Evolutionary conservation across 345 rosid genomes (phyloP).

Genomic region (Sonneratia caseolaris): DNA sequence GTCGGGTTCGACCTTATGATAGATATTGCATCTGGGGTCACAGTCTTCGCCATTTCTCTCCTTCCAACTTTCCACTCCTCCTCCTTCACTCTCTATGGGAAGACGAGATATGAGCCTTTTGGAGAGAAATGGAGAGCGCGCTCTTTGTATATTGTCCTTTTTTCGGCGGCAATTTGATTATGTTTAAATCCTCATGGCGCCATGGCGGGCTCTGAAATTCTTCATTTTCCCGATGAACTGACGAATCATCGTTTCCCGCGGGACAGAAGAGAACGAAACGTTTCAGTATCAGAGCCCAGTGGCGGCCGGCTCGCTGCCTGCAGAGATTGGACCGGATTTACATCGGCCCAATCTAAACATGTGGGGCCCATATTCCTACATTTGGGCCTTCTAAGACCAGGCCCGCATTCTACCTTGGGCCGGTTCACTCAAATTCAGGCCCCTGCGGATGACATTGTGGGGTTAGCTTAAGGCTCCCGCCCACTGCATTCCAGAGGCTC

Average conservation of each 20-base stretch:
- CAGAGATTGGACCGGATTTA: neutral
- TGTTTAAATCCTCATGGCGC: neutral
- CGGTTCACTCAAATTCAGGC: neutral
- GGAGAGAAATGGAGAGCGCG: neutral
- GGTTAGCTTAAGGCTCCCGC: too few relatives aligned
- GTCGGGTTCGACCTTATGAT: slow-evolving; percentile 49
- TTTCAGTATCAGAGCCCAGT: neutral
- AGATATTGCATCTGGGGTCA: slow-evolving; percentile 55
- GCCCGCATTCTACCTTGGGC: neutral
- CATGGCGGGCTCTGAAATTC: neutral
- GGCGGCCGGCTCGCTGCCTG: neutral
- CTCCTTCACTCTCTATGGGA: neutral
- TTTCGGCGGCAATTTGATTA: slow-evolving; percentile 1
- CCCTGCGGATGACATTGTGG: too few relatives aligned
- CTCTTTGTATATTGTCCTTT: neutral
- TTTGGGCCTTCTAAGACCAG: too few relatives aligned
- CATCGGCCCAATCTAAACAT: neutral
- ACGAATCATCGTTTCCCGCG: neutral
- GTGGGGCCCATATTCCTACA: too few relatives aligned
- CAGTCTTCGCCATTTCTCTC: slow-evolving; percentile 32
- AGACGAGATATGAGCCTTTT: neutral
- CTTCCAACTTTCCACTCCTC: neutral
- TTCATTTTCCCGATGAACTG: neutral
- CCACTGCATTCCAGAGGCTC: too few relatives aligned
- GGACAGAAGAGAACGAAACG: neutral